Evolutionary conservation across 305 asterid species (phyloP).

Genomic region (Solanum hybrid): DNA sequence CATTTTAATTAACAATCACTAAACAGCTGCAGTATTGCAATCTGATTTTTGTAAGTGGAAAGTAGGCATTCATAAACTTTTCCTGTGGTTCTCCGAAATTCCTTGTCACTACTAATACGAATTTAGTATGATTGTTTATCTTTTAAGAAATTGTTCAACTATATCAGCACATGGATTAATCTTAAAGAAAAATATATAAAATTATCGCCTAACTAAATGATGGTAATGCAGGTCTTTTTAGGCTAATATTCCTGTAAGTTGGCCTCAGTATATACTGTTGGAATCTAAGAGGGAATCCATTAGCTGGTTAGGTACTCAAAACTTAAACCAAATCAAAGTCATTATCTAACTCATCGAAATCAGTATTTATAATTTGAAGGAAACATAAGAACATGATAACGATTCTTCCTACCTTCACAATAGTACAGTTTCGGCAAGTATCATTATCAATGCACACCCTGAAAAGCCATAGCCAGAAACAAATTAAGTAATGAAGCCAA

Average conservation of each 20-base stretch:
- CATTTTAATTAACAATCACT: background rate
- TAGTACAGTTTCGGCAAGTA: constrained; percentile 55
- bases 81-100: background rate
- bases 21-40: background rate
- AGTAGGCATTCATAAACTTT: background rate
- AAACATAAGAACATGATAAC: background rate
- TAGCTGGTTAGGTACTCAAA: background rate
- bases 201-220: background rate
- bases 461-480: constrained; percentile 14
- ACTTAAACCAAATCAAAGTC: background rate
- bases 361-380: background rate
- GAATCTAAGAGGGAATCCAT: background rate
- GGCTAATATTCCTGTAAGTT: background rate
- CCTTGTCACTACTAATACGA: background rate
- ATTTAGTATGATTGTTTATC: background rate
- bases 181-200: background rate
- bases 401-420: constrained; percentile 54
- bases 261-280: background rate
- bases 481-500: background rate
- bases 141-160: background rate
- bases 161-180: background rate
- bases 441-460: constrained; percentile 83
- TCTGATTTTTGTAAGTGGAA: background rate
- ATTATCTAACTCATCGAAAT: background rate
- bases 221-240: background rate